Evolutionary conservation across 768 basidiomycete species (phyloP).

Genomic region (Suillus sp.): DNA sequence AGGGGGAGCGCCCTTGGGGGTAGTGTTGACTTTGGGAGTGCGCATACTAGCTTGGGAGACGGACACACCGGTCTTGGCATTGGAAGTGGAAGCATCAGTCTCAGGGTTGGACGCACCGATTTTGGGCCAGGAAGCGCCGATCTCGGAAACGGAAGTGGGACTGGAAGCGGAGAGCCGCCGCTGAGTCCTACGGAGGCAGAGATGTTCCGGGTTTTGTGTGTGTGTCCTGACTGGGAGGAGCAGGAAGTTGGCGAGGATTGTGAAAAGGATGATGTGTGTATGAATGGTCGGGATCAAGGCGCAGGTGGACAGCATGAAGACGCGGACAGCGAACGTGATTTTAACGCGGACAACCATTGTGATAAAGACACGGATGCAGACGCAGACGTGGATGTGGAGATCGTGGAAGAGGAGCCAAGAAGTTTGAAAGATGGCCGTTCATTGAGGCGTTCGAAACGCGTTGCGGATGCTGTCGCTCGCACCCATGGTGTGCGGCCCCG

Average conservation of each 20-base stretch:
- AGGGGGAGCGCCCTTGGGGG: neutral
- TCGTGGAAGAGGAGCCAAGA: constrained; percentile 11
- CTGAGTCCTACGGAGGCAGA: constrained; percentile 71
- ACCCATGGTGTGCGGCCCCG: constrained; percentile 42
- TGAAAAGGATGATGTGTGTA: constrained; percentile 8
- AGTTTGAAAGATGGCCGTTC: constrained; percentile 12
- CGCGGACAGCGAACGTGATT: neutral
- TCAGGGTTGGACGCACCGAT: neutral
- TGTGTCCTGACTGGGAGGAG: constrained; percentile 53
- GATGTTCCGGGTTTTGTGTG: constrained; percentile 67
- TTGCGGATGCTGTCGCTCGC: constrained; percentile 60
- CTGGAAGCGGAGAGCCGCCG: constrained; percentile 40
- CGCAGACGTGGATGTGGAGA: constrained; percentile 3
- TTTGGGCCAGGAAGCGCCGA: constrained; percentile 3
- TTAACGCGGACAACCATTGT: neutral
- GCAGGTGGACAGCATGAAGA: constrained; percentile 17
- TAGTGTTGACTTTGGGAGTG: neutral
- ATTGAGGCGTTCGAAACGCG: constrained; percentile 60
- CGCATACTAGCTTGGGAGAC: neutral
- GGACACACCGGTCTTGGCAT: neutral
- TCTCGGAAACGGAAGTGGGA: constrained; percentile 13
- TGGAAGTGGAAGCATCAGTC: neutral
- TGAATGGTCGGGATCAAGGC: neutral
- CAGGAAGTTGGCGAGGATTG: constrained; percentile 36
- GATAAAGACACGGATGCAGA: constrained; percentile 1